Base-by-base conservation (phyloP, 148 eudicot species). In the Dysphania ambrosioides region DNA sequence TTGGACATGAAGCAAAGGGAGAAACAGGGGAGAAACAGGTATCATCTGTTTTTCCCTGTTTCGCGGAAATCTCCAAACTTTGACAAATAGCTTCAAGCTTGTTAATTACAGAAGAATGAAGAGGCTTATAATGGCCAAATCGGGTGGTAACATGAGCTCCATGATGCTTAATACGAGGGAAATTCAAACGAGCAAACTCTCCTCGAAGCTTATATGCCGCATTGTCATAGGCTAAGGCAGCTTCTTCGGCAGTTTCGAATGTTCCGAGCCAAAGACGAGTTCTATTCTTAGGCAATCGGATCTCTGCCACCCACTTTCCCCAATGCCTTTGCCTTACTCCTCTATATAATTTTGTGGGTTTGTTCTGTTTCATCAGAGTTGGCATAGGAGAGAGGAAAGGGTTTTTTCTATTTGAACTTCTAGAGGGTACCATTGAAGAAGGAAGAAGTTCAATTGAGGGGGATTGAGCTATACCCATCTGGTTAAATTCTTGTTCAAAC, bases 251-350 rank as follows among this genome's bases (percentile, higher is more conserved):
- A 0, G 79, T 57, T 60, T 76, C 77, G 26, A 87, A 92, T 13
- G 97, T 92, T 0, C 97, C 95, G 5, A 92, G 83, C 97, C 97
- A 92, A 31, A 92, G 92, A 27, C 97, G 72, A 11, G 92, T 92
- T 19, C 97, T 76, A 77, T 86, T 92, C 82, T 80, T 88, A 12
- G 97, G 97, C 7, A 92, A 85, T 75, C 97, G 72, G 29, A 92
- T 92, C 74, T 92, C 97, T 0, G 97, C 97, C 0, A 92, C 97
- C 97, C 97, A 92, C 74, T 88, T 92, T 0, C 95, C 97, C 97
- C 97, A 91, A 60, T 89, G 97, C 1, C 97, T 69, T 81, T 91
- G 97, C 56, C 97, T 82, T 36, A 90, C 92, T 10, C 97, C 97
- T 24, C 97, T 72, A 82, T 92, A 92, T 16, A 92, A 88, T 77